A percentile compares a stretch with the other conserved stretches of the same genome.
phyloP scores from a whole-genome alignment of 2,329 filamentous ascomycete genomes.

The Stemphylium beticola region DNA sequence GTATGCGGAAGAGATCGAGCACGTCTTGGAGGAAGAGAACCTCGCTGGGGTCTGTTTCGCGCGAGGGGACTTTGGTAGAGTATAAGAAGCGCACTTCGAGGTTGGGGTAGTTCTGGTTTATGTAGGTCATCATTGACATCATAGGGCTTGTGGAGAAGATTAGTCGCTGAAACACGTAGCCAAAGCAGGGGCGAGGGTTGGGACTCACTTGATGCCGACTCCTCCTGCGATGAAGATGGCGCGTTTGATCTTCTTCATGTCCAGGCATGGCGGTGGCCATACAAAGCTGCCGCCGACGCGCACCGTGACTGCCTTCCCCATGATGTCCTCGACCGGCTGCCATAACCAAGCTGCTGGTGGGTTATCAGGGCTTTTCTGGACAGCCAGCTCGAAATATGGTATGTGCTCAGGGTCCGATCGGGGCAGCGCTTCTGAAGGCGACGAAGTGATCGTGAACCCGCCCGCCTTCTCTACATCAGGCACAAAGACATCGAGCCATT shows the following conservation, averaged over 20 bases:
- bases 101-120: slow-evolving; percentile 55
- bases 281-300: slow-evolving; percentile 82
- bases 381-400: slow-evolving; percentile 75
- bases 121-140: slow-evolving; percentile 72
- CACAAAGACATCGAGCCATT: slow-evolving; percentile 86
- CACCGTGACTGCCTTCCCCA: slow-evolving; percentile 66
- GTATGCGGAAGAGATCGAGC: slow-evolving; percentile 40
- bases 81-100: slow-evolving; percentile 68
- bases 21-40: slow-evolving; percentile 48
- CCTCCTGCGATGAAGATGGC: slow-evolving; percentile 81
- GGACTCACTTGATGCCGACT: slow-evolving; percentile 75
- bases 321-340: slow-evolving; percentile 60
- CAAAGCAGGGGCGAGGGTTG: background rate
- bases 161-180: slow-evolving; percentile 10
- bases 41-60: slow-evolving; percentile 35
- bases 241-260: slow-evolving; percentile 57
- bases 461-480: slow-evolving; percentile 73
- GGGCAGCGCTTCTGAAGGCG: slow-evolving; percentile 63
- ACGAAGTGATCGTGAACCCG: slow-evolving; percentile 86
- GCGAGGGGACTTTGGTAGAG: slow-evolving; percentile 55
- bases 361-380: slow-evolving; percentile 74
- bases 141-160: slow-evolving; percentile 61
- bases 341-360: slow-evolving; percentile 80
- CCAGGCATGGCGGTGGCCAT: slow-evolving; percentile 68
- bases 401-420: slow-evolving; percentile 26